Evolutionary conservation across 2,329 filamentous ascomycete genomes (phyloP).

Genomic region (Chaetomiaceae sp.): DNA sequence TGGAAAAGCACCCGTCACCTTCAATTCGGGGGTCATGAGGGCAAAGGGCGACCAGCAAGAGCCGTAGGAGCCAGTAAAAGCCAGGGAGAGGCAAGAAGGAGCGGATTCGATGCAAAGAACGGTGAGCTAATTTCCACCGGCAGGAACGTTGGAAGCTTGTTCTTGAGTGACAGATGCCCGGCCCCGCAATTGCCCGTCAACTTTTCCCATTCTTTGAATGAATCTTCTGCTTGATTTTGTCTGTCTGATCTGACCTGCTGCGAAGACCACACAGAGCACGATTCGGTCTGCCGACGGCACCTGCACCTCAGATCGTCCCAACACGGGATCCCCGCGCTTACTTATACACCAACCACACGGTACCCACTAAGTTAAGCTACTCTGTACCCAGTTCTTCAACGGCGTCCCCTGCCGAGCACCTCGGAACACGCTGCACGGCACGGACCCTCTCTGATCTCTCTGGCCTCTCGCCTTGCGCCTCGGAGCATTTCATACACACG

Average conservation of each 20-base stretch:
- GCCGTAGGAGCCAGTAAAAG: too few relatives aligned
- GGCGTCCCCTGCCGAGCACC: background rate
- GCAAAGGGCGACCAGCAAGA: too few relatives aligned
- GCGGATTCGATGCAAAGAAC: background rate
- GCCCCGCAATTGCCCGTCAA: background rate
- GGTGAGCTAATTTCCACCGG: background rate
- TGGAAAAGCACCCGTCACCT: background rate
- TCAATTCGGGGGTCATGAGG: background rate
- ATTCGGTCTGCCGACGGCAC: background rate
- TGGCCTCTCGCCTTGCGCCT: too few relatives aligned
- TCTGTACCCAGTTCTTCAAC: too few relatives aligned
- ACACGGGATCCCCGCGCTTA: background rate
- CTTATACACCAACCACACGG: too few relatives aligned
- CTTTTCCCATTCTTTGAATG: background rate
- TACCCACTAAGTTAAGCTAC: too few relatives aligned
- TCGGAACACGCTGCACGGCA: constrained; percentile 11
- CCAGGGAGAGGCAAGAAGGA: background rate
- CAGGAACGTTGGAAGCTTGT: background rate
- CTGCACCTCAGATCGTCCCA: background rate
- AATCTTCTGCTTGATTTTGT: background rate
- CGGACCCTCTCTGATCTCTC: too few relatives aligned
- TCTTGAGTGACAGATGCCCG: background rate
- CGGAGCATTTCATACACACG: too few relatives aligned
- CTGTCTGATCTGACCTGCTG: too few relatives aligned
- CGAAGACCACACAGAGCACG: too few relatives aligned